Conservation (phyloP, 169 alveolate genomes). For the Theileria orientalis region DNA sequence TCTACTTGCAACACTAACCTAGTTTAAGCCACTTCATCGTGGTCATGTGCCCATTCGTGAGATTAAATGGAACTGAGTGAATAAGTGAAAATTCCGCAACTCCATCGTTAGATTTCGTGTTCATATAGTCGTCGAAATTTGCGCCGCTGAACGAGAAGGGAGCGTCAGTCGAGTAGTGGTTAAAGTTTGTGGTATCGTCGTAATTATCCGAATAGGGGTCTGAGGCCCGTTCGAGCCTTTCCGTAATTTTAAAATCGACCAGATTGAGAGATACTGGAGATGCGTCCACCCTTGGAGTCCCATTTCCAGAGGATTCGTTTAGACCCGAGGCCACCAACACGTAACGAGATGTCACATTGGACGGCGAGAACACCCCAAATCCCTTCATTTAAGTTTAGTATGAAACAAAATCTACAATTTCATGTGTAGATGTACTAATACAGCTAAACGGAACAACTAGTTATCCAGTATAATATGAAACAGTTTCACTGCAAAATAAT, state of each 20-base stretch:
- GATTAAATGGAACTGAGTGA: slow-evolving; percentile 15
- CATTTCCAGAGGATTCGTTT: slow-evolving; percentile 42
- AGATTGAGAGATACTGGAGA: slow-evolving; percentile 28
- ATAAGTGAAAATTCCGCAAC: slow-evolving; percentile 58
- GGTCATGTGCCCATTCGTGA: slow-evolving; percentile 29
- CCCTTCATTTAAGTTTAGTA: slow-evolving; percentile 45
- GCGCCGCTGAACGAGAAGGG: slow-evolving; percentile 13
- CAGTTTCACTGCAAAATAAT: too few species aligned
- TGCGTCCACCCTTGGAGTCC: slow-evolving; percentile 28
- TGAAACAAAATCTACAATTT: not conserved
- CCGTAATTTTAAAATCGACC: slow-evolving; percentile 45
- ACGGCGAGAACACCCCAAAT: slow-evolving; percentile 60
- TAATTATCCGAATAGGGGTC: slow-evolving; percentile 22
- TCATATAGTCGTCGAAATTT: slow-evolving; percentile 36
- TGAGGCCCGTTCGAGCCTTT: not conserved
- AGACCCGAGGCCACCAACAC: slow-evolving; percentile 50
- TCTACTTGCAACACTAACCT: not conserved
- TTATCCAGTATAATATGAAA: too few species aligned
- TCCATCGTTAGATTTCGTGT: slow-evolving; percentile 12
- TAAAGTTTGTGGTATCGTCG: slow-evolving; percentile 14
- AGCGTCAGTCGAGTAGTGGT: slow-evolving; percentile 18
- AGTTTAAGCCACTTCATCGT: slow-evolving; percentile 41
- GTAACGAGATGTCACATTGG: slow-evolving; percentile 54
- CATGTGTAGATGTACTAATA: too few species aligned
- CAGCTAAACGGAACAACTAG: too few species aligned